A percentile compares a stretch with the other conserved stretches of the same genome.
Evolutionary conservation across 2,329 filamentous ascomycete species (phyloP).

Genomic region (Grosmannia penicillata): DNA sequence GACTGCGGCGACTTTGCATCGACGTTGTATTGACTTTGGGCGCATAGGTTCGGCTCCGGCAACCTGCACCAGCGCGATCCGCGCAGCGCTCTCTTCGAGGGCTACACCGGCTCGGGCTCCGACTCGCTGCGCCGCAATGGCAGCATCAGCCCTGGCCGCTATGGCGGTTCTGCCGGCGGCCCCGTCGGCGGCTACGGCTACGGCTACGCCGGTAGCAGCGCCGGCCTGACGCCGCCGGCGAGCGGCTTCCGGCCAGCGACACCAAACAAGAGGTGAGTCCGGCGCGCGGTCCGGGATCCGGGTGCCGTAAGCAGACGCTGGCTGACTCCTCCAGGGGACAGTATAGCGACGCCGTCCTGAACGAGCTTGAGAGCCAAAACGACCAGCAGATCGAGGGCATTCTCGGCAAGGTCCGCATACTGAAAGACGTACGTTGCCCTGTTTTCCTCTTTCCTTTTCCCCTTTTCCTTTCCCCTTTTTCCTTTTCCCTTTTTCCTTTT

Average conservation of each 20-base stretch:
- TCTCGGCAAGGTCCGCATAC: constrained; percentile 70
- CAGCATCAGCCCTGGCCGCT: constrained; percentile 29
- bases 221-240: constrained; percentile 18
- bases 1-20: too few species aligned
- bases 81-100: constrained; percentile 60
- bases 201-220: constrained; percentile 28
- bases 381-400: constrained; percentile 84
- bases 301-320: too few species aligned
- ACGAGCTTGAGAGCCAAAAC: constrained; percentile 91
- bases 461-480: constrained; percentile 1
- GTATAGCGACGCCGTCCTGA: constrained; percentile 82
- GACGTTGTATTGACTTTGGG: too few species aligned
- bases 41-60: constrained; percentile 47
- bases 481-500: background rate
- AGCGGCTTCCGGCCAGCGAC: constrained; percentile 49
- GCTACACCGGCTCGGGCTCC: constrained; percentile 45
- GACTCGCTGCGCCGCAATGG: constrained; percentile 25
- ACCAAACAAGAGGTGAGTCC: constrained; percentile 49
- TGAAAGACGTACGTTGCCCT: constrained; percentile 73
- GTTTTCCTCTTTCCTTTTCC: too few species aligned
- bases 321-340: constrained; percentile 48
- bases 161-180: constrained; percentile 14
- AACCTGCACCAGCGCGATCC: constrained; percentile 61
- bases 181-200: constrained; percentile 34
- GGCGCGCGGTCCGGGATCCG: too few species aligned